Conservation (phyloP, 2,329 filamentous ascomycete species). For the Cladophialophora bantiana region DNA sequence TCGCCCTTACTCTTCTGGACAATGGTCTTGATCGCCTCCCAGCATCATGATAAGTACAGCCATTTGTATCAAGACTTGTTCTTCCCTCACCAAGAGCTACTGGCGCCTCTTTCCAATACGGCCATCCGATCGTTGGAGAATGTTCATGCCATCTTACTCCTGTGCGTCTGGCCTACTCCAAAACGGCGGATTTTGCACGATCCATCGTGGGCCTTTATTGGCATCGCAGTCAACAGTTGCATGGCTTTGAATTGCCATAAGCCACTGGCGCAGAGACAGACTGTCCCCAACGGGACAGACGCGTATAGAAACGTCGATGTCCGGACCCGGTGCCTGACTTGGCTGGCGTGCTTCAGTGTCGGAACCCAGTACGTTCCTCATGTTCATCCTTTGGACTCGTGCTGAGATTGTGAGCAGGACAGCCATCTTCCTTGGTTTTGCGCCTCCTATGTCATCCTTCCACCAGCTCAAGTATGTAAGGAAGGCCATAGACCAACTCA, state of each 20-base stretch:
- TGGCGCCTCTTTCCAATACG: not conserved
- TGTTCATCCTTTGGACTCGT: not conserved
- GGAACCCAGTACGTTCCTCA: constrained; percentile 5
- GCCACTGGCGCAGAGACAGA: constrained; percentile 8
- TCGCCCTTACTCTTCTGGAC: constrained; percentile 18
- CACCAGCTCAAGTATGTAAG: not conserved
- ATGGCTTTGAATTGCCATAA: constrained; percentile 9
- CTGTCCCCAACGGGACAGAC: no score
- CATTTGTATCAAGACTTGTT: no score
- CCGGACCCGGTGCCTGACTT: constrained; percentile 13
- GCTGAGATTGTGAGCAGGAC: not conserved
- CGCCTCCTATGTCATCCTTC: not conserved
- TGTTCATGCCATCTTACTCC: constrained; percentile 12
- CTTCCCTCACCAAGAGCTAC: no score
- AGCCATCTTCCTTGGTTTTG: constrained; percentile 4
- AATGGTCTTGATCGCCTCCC: constrained; percentile 8
- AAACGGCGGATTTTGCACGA: constrained; percentile 11
- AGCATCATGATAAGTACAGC: no score
- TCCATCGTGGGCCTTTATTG: constrained; percentile 19
- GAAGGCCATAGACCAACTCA: not conserved
- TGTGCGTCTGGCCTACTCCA: constrained; percentile 16
- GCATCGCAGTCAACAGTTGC: constrained; percentile 15
- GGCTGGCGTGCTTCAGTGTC: constrained; percentile 14
- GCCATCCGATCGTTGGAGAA: constrained; percentile 16
- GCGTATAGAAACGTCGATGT: no score